Base-by-base conservation (phyloP, 1,139 yeast genomes). In the Taphrina communis region DNA sequence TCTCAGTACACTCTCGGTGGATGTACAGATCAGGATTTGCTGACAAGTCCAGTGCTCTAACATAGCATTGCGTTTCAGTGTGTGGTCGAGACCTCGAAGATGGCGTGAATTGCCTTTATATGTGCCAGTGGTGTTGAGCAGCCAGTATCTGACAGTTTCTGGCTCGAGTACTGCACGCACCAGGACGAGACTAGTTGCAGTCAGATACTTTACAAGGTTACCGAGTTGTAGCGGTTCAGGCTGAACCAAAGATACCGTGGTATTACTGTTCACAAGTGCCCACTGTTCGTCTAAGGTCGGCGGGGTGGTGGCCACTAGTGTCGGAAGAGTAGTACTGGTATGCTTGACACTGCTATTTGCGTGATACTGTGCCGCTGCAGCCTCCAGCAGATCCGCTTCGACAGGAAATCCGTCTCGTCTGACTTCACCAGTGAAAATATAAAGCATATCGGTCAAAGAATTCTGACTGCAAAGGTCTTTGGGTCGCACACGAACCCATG, bases 1-100 rank as follows among this genome's bases (percentile, higher is more conserved):
- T 4, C 6, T 25, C 25, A 35, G 21, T 35, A n/a, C 42, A 12
- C 17, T 11, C 17, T 31, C 57, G 1, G 41, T 17, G 2, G 41
- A 19, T 2, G 21, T 53, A 38, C 57, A 35, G 11, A 12, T 3
- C 14, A 17, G 9, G 7, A 53, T 35, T 17, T 53, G 41, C 6
- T 14, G 7, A 35, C 25, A 14, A 14, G 35, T 14, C 57, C 57
- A 53, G 57, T 36, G 42, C 17, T 35, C 42, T 1, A 53, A 42
- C 57, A 53, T 53, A 19, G 41, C 42, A 53, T 53, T 25, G 12
- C 57, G 57, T 11, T 38, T 35, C 41, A 35, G 42, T 35, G 35
- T 38, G 35, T 31, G 6, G 25, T 53, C 57, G 21, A 53, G 42
- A 11, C 36, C 57, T 53, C 57, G 41, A 35, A 36, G 57, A 36